Evolutionary conservation across 2,329 filamentous ascomycete species (phyloP).

Genomic region (Pseudogymnoascus sp.): DNA sequence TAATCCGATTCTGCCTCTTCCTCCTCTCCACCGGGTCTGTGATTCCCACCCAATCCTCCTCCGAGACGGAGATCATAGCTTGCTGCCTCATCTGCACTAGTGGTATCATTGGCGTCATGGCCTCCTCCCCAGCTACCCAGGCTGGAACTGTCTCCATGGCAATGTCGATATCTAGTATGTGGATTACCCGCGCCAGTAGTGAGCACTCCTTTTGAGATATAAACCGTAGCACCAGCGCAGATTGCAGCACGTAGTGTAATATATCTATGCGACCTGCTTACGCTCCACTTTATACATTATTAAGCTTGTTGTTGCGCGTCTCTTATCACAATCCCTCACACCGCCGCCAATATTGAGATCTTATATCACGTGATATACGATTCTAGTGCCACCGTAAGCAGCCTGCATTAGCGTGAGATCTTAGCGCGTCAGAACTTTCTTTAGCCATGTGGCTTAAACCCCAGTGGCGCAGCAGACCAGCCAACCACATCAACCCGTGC

Average conservation of each 20-base stretch:
- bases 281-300: neutral
- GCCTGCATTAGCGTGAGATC: neutral
- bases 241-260: neutral
- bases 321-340: neutral
- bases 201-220: neutral
- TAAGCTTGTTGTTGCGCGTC: neutral
- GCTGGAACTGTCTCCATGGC: neutral
- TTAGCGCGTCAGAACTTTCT: conserved; percentile 1
- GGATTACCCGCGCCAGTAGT: neutral
- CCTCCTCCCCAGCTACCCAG: neutral
- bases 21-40: conserved; percentile 24
- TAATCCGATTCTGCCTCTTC: conserved; percentile 21
- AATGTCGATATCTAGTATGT: neutral
- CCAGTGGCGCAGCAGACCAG: neutral
- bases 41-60: conserved; percentile 29
- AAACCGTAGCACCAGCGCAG: neutral
- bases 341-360: too few relatives aligned
- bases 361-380: neutral
- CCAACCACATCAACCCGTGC: neutral
- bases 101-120: neutral
- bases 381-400: neutral
- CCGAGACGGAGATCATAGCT: neutral
- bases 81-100: conserved; percentile 11
- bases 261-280: conserved; percentile 4
- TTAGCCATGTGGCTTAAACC: neutral